Conservation (phyloP, 2,329 filamentous ascomycete genomes). For the Trichoderma sp. region DNA sequence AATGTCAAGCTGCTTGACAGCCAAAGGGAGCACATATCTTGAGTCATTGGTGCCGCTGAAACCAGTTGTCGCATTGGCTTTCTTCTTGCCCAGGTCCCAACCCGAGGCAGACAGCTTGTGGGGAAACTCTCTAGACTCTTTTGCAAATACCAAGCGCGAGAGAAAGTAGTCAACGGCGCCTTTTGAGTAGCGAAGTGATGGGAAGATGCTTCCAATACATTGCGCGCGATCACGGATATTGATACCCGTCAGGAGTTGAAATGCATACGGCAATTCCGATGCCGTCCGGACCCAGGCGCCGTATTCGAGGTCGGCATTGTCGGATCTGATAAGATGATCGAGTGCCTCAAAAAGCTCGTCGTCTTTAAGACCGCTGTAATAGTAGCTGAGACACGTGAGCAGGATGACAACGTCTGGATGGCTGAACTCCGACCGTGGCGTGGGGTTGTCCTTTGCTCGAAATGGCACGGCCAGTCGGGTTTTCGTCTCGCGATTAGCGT, state of each 20-base stretch:
- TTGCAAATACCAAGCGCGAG: constrained; percentile 59
- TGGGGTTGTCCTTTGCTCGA: constrained; percentile 60
- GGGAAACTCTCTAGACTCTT: constrained; percentile 63
- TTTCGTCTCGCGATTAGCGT: constrained; percentile 43
- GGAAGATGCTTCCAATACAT: constrained; percentile 54
- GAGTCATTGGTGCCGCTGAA: constrained; percentile 74
- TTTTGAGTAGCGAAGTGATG: constrained; percentile 53
- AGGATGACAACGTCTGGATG: constrained; percentile 62
- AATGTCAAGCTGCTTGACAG: constrained; percentile 59
- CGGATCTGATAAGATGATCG: constrained; percentile 50
- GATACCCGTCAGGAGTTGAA: constrained; percentile 51
- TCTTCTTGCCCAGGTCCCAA: constrained; percentile 63
- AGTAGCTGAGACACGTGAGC: constrained; percentile 59
- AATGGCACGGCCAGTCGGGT: constrained; percentile 61
- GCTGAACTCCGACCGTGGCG: constrained; percentile 60
- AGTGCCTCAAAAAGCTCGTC: constrained; percentile 54
- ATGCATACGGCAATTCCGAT: constrained; percentile 40
- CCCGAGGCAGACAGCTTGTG: constrained; percentile 66
- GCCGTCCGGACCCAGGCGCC: constrained; percentile 48
- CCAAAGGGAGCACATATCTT: constrained; percentile 57
- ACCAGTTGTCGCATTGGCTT: constrained; percentile 57
- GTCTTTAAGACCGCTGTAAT: constrained; percentile 57
- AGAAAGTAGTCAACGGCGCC: constrained; percentile 66
- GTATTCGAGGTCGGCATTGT: constrained; percentile 58
- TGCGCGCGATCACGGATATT: constrained; percentile 60